Evolutionary conservation across 192 early-diverging fungal species (phyloP).

Genomic region (Linnemannia hyalina): DNA sequence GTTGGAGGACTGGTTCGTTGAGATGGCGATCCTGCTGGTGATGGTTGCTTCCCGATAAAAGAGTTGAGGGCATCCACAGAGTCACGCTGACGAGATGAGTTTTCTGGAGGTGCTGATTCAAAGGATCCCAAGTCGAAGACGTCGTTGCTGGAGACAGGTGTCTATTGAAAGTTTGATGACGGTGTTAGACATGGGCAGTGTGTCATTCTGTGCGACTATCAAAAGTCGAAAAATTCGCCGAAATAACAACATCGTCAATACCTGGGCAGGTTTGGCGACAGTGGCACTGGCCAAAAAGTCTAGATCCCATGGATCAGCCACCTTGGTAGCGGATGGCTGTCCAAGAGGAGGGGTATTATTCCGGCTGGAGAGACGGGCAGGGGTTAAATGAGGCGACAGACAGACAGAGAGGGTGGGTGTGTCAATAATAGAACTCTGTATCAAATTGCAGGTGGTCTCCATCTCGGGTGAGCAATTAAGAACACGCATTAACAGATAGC

Average conservation of each 20-base stretch:
- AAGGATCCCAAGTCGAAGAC: slow-evolving; percentile 49
- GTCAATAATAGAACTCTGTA: background rate
- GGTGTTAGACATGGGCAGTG: background rate
- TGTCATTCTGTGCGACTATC: background rate
- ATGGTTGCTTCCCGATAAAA: slow-evolving; percentile 47
- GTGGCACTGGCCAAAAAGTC: slow-evolving; percentile 52
- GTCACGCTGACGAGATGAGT: slow-evolving; percentile 24
- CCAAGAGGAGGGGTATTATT: slow-evolving; percentile 48
- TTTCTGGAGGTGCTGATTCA: slow-evolving; percentile 39
- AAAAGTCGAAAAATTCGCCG: background rate
- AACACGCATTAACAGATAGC: background rate
- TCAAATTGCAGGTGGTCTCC: background rate
- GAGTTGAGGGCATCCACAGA: slow-evolving; percentile 41
- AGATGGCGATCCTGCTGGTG: slow-evolving; percentile 15
- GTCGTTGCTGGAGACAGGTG: slow-evolving; percentile 19
- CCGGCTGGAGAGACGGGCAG: slow-evolving; percentile 11
- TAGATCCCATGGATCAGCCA: slow-evolving; percentile 46
- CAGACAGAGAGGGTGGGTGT: background rate
- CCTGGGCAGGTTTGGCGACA: slow-evolving; percentile 24
- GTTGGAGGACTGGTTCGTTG: slow-evolving; percentile 19
- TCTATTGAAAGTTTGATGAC: slow-evolving; percentile 7
- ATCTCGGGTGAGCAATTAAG: background rate
- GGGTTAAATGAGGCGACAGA: background rate
- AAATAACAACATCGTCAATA: slow-evolving; percentile 2
- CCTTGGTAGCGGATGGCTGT: slow-evolving; percentile 19